phyloP scores from a whole-genome alignment of 768 basidiomycete genomes.

The Leccinum pellstonianum region DNA sequence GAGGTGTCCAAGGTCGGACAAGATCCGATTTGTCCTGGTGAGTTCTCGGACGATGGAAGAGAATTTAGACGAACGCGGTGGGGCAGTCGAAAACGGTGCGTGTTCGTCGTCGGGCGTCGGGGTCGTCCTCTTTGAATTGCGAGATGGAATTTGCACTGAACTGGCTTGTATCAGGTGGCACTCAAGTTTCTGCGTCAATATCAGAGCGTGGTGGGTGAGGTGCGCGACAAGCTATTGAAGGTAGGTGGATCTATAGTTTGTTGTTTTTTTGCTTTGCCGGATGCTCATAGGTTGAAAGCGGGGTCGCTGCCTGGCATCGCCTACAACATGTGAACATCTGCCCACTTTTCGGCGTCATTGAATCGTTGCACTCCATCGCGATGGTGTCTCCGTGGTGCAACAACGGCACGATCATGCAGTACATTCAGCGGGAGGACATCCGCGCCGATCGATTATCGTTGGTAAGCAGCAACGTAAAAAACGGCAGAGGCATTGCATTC shows the following conservation, averaged over 20 bases:
- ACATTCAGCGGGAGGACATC: constrained; percentile 42
- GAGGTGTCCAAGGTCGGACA: constrained; percentile 48
- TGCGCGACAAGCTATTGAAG: constrained; percentile 52
- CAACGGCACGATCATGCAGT: constrained; percentile 54
- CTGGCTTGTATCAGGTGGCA: constrained; percentile 43
- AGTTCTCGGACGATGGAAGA: constrained; percentile 63
- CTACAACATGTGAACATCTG: constrained; percentile 56
- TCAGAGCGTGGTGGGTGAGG: constrained; percentile 48
- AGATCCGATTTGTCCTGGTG: constrained; percentile 50
- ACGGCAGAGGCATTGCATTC: background rate
- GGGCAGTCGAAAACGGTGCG: constrained; percentile 31
- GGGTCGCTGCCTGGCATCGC: constrained; percentile 57
- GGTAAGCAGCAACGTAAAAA: constrained; percentile 33
- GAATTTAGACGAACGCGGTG: constrained; percentile 49
- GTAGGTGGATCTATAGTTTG: constrained; percentile 27
- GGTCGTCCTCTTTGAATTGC: too few species aligned
- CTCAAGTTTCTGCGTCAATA: constrained; percentile 52
- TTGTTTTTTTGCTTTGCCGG: background rate
- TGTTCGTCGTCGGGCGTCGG: background rate
- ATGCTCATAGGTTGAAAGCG: constrained; percentile 48
- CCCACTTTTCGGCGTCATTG: constrained; percentile 54
- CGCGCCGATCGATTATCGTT: constrained; percentile 45
- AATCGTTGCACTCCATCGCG: constrained; percentile 50
- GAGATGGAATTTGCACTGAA: constrained; percentile 1
- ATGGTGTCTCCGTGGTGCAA: constrained; percentile 68